Conservation (phyloP, 1,284 basidiomycete genomes). For the Sphagnurus paluster region DNA sequence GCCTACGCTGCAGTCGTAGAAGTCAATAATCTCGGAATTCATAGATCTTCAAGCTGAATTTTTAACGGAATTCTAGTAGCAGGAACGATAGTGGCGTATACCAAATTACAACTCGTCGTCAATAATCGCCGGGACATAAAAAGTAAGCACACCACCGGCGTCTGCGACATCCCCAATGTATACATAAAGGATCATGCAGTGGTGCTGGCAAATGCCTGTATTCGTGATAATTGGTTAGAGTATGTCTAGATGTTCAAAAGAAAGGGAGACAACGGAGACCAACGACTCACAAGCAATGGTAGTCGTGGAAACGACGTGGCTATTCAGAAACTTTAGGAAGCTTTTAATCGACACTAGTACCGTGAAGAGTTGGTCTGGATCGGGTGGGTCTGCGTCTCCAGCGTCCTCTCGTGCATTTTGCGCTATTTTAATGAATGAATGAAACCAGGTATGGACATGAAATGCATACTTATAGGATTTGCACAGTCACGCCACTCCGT, state of each 20-base stretch:
- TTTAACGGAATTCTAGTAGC: too few relatives aligned
- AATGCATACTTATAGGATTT: slow-evolving; percentile 64
- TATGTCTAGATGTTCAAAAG: slow-evolving; percentile 4
- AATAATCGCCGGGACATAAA: slow-evolving; percentile 75
- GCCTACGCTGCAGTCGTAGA: too few relatives aligned
- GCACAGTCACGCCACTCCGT: slow-evolving; percentile 78
- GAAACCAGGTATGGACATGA: neutral
- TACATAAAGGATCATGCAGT: slow-evolving; percentile 88
- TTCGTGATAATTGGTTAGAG: slow-evolving; percentile 3
- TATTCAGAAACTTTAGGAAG: slow-evolving; percentile 82
- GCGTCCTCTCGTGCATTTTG: slow-evolving; percentile 32
- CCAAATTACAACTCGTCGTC: slow-evolving; percentile 31
- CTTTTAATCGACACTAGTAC: slow-evolving; percentile 75
- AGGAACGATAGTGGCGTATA: too few relatives aligned
- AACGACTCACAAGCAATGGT: slow-evolving; percentile 79
- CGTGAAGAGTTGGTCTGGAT: slow-evolving; percentile 59
- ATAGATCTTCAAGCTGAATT: too few relatives aligned
- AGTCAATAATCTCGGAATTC: too few relatives aligned
- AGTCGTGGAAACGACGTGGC: slow-evolving; percentile 81
- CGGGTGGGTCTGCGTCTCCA: slow-evolving; percentile 40
- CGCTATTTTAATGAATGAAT: slow-evolving; percentile 16
- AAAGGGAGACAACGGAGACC: neutral
- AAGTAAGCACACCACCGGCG: slow-evolving; percentile 84
- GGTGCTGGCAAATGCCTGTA: slow-evolving; percentile 85
- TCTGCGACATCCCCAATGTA: slow-evolving; percentile 85